A percentile compares a stretch with the other conserved stretches of the same genome.
These are phyloP conservation scores for Juncus inflexus DNA, from an alignment of 176 grass and related monocot species.

Conservation along the genomic window DNA sequence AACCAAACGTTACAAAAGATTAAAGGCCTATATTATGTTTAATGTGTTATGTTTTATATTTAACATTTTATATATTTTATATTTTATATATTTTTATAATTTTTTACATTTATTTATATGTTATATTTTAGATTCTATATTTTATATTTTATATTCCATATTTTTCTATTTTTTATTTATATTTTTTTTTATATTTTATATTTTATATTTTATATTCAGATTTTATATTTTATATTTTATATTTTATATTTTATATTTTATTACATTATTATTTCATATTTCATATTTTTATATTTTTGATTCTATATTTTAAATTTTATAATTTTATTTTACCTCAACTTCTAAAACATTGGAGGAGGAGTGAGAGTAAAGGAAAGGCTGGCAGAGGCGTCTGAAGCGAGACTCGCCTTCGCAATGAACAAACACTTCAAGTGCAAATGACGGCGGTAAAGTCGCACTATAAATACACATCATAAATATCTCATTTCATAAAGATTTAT, in stretches of 20 bases:
- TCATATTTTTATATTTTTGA: not conserved
- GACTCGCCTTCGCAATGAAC: slow-evolving; percentile 93
- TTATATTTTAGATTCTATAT: too few relatives aligned
- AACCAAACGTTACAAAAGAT: too few relatives aligned
- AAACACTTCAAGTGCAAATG: slow-evolving; percentile 97
- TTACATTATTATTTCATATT: not conserved
- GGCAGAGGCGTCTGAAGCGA: slow-evolving; percentile 92
- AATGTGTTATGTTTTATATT: not conserved
- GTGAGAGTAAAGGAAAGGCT: slow-evolving; percentile 97
- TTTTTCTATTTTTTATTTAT: too few relatives aligned
- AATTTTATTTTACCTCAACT: slow-evolving; percentile 57
- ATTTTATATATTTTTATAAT: too few relatives aligned
- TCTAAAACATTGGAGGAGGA: slow-evolving; percentile 97
- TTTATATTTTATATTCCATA: not conserved
- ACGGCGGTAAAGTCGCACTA: slow-evolving; percentile 75
- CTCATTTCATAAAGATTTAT: slow-evolving; percentile 15
- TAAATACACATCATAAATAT: slow-evolving; percentile 16
- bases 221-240: not conserved
- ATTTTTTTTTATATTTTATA: too few relatives aligned
- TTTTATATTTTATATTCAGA: not conserved
- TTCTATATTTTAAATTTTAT: not conserved
- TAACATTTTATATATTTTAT: too few relatives aligned
- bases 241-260: slow-evolving; percentile 1
- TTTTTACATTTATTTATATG: not conserved
- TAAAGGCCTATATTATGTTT: not conserved